These are phyloP conservation scores for Xylaria sp. DNA, from an alignment of 2,329 filamentous ascomycete species.

Conservation along the genomic window DNA sequence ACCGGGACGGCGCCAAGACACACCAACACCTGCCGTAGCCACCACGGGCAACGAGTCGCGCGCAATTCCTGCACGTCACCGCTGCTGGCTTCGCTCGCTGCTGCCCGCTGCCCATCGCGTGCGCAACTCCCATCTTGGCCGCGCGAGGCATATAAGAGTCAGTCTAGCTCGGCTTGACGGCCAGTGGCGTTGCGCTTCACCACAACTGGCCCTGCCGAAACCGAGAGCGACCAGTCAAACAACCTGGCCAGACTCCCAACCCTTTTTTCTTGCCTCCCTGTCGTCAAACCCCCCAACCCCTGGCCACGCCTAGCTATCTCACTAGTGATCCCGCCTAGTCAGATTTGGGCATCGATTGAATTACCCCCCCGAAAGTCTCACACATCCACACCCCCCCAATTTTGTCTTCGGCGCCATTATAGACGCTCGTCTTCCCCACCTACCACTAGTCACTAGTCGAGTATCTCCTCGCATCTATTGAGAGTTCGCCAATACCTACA, in stretches of 20 bases:
- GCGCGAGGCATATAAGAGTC: constrained; percentile 44
- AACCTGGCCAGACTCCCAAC: constrained; percentile 41
- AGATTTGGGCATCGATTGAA: constrained; percentile 41
- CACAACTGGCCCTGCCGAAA: constrained; percentile 36
- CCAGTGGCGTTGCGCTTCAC: constrained; percentile 41
- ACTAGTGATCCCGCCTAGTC: constrained; percentile 46
- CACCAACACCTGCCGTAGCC: constrained; percentile 17
- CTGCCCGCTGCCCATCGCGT: constrained; percentile 31
- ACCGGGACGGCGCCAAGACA: constrained; percentile 25
- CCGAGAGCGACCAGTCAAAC: constrained; percentile 42
- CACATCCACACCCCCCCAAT: constrained; percentile 39
- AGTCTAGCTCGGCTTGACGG: constrained; percentile 43
- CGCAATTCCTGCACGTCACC: constrained; percentile 39
- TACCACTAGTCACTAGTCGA: constrained; percentile 36
- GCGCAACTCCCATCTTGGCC: constrained; percentile 30
- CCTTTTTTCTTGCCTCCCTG: constrained; percentile 36
- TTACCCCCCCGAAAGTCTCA: constrained; percentile 33
- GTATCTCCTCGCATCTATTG: constrained; percentile 34
- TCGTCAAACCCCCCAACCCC: constrained; percentile 46
- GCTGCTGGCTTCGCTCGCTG: constrained; percentile 33
- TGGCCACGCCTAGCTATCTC: constrained; percentile 38
- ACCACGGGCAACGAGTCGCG: constrained; percentile 31
- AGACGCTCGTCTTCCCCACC: constrained; percentile 39
- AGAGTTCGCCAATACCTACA: constrained; percentile 23
- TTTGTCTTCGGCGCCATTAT: constrained; percentile 44